Percentiles rank a stretch among this genome's conserved stretches.
Conservation (phyloP, 108 stramenopile genomes). For the Skeletonema marinoi region DNA sequence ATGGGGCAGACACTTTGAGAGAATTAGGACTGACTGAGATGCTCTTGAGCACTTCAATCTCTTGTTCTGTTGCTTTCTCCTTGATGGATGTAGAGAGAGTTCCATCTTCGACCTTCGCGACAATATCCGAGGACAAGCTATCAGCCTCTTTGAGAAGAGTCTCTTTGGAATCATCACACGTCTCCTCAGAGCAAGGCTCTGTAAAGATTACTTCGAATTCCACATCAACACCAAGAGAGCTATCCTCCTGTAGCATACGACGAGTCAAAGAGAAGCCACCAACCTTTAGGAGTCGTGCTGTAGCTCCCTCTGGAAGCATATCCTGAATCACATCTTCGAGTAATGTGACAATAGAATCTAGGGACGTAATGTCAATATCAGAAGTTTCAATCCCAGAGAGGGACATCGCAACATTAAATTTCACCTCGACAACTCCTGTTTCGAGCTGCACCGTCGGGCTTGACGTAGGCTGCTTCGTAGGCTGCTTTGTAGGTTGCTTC, state of each 20-base stretch:
- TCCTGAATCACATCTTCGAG: slow-evolving; percentile 14
- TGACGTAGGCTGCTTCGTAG: slow-evolving; percentile 11
- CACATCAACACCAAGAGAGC: slow-evolving; percentile 36
- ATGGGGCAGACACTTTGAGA: not conserved
- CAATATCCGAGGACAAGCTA: not conserved
- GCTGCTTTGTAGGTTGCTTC: slow-evolving; percentile 6
- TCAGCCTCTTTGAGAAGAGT: not conserved
- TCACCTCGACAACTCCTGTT: slow-evolving; percentile 23
- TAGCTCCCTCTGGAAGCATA: slow-evolving; percentile 33
- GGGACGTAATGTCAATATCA: slow-evolving; percentile 27
- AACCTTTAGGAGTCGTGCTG: slow-evolving; percentile 35
- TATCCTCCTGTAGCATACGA: slow-evolving; percentile 13
- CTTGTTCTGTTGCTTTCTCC: not conserved
- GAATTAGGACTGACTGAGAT: not conserved
- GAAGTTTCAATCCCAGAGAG: slow-evolving; percentile 21
- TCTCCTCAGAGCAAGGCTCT: slow-evolving; percentile 12
- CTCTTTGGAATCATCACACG: slow-evolving; percentile 16
- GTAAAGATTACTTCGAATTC: slow-evolving; percentile 33
- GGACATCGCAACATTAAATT: too few species aligned
- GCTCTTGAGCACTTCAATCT: not conserved
- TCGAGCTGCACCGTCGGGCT: slow-evolving; percentile 5
- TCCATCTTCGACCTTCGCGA: not conserved
- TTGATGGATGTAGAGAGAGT: not conserved
- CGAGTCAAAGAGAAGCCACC: slow-evolving; percentile 28
- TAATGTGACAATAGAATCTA: slow-evolving; percentile 25